A percentile compares a stretch with the other conserved stretches of the same genome.
Evolutionary conservation across 2,329 filamentous ascomycete genomes (phyloP).

Genomic region (Graphiopsis chlorocephala): DNA sequence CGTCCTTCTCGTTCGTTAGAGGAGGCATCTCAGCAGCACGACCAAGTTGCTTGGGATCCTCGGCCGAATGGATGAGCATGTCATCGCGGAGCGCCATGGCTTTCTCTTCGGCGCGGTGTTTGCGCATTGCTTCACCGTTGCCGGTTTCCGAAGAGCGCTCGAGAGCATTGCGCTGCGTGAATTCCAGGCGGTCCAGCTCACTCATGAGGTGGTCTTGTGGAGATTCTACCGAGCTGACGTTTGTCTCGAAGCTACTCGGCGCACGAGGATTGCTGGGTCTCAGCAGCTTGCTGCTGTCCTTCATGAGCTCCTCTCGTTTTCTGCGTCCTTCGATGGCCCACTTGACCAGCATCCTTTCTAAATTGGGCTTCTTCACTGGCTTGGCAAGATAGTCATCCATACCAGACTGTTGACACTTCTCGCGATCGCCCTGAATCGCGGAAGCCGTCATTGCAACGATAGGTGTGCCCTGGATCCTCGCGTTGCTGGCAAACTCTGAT

Average conservation of each 20-base stretch:
- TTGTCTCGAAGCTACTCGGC: constrained; percentile 24
- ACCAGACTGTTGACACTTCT: constrained; percentile 69
- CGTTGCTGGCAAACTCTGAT: constrained; percentile 59
- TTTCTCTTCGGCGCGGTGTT: constrained; percentile 55
- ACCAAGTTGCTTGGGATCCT: constrained; percentile 34
- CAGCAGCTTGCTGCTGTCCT: constrained; percentile 10
- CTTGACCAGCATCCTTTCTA: constrained; percentile 69
- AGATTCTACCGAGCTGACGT: constrained; percentile 21
- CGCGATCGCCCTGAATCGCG: constrained; percentile 71
- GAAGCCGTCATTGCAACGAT: constrained; percentile 82
- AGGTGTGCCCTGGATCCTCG: constrained; percentile 59
- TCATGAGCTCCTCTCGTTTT: constrained; percentile 28
- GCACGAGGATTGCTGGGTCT: constrained; percentile 23
- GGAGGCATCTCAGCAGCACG: constrained; percentile 12
- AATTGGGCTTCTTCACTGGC: constrained; percentile 64
- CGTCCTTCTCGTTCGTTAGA: constrained; percentile 20
- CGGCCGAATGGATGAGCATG: constrained; percentile 51
- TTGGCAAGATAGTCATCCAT: constrained; percentile 76
- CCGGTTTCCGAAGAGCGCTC: constrained; percentile 43
- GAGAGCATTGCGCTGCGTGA: constrained; percentile 38
- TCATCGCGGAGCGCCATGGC: constrained; percentile 54
- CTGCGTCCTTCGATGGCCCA: constrained; percentile 55
- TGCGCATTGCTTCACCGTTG: constrained; percentile 44
- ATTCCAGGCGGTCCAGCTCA: constrained; percentile 35
- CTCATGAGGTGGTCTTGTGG: constrained; percentile 33